phyloP scores from a whole-genome alignment of 306 rosid genomes.

The Inga oerstediana region DNA sequence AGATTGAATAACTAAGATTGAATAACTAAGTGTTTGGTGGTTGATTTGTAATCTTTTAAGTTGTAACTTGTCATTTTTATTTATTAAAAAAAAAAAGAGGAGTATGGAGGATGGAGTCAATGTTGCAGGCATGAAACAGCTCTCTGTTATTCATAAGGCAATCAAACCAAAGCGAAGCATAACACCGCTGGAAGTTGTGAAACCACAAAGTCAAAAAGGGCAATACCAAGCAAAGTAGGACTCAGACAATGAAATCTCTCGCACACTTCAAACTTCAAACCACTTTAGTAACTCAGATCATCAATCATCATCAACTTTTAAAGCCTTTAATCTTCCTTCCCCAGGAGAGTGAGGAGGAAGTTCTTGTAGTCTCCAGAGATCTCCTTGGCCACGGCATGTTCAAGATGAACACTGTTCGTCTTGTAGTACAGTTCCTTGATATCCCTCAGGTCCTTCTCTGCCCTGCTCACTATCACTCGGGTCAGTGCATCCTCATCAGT shows the following conservation, averaged over 20 bases:
- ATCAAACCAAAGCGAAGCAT: neutral
- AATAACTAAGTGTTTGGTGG: too few species aligned
- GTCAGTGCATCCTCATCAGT: constrained; percentile 75
- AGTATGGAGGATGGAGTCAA: neutral
- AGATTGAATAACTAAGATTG: too few species aligned
- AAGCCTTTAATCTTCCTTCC: constrained; percentile 46
- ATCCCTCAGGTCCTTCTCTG: constrained; percentile 76
- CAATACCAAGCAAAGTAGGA: constrained; percentile 10
- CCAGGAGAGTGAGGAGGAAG: constrained; percentile 74
- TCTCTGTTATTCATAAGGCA: neutral
- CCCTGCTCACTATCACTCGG: constrained; percentile 77
- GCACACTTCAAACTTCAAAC: neutral
- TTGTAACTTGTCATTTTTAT: too few species aligned
- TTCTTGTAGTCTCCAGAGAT: constrained; percentile 72
- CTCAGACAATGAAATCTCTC: constrained; percentile 20
- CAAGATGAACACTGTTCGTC: constrained; percentile 76
- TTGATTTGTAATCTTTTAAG: too few species aligned
- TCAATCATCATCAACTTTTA: neutral
- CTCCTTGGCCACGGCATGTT: constrained; percentile 68
- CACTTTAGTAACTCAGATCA: neutral
- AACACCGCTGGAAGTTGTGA: neutral
- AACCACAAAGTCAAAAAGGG: neutral
- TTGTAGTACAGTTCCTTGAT: constrained; percentile 72
- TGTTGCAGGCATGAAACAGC: neutral
- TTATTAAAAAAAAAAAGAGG: too few species aligned